phyloP scores from a whole-genome alignment of 108 stramenopile genomes.

The Skeletonema tropicum region DNA sequence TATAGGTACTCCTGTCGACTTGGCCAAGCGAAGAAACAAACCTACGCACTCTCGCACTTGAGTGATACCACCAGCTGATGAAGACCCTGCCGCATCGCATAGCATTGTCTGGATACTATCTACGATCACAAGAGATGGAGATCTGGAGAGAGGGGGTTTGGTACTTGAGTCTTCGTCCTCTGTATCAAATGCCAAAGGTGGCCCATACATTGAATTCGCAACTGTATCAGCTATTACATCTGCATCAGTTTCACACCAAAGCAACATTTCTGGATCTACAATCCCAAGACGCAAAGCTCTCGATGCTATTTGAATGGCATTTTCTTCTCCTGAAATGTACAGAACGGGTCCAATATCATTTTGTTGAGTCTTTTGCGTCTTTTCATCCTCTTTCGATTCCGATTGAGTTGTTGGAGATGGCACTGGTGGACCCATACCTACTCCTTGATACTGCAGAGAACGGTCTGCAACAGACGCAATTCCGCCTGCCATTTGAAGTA shows the following conservation, averaged over 20 bases:
- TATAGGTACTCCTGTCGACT: constrained; percentile 87
- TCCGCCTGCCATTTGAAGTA: constrained; percentile 73
- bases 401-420: constrained; percentile 24
- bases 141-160: constrained; percentile 40
- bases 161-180: constrained; percentile 6
- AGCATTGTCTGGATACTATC: constrained; percentile 96
- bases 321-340: constrained; percentile 96
- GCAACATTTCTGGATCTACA: constrained; percentile 57
- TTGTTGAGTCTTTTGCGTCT: constrained; percentile 4
- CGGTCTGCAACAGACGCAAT: constrained; percentile 60
- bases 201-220: constrained; percentile 34
- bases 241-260: constrained; percentile 74
- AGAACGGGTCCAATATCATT: constrained; percentile 72
- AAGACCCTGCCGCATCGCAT: constrained; percentile 63
- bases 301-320: constrained; percentile 88
- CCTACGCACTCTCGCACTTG: constrained; percentile 90
- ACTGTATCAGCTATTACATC: constrained; percentile 68
- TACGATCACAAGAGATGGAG: constrained; percentile 80
- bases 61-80: constrained; percentile 82
- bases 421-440: constrained; percentile 75
- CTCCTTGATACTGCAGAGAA: constrained; percentile 41
- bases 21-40: constrained; percentile 87
- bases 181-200: neutral
- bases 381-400: neutral
- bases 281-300: constrained; percentile 78